Evolutionary conservation across 352 stramenopile species (phyloP), one percentile per base, ranked within the genome.

Genomic region (Pythium biforme): DNA sequence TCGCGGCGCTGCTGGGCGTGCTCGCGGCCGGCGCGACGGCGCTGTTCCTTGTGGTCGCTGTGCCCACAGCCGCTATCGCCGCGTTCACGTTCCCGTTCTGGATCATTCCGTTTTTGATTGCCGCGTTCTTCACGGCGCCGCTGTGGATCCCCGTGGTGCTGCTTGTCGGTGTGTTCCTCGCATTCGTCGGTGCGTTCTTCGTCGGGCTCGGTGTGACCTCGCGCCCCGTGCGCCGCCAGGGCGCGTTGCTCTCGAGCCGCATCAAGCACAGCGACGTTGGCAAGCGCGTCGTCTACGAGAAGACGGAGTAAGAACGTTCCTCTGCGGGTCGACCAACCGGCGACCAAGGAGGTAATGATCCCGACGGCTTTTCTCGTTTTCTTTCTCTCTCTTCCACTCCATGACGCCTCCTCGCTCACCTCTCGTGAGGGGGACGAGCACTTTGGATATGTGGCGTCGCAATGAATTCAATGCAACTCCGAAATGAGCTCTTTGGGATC

Each of bases 221-320:
- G 26, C 81, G 69, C 34, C 79, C 81, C 5, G 82, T 94, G 62
- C 85, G 85, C 72, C 85, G 85, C 62, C 88, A 91, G 74, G 81
- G 85, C 40, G 77, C 82, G 1, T 54, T 88, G 37, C 75, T 92
- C 57, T 83, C 77, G 45, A 79, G 70, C 61, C 85, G 85, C 56
- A 87, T 94, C 73, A 94, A 94, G 73, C 81, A 92, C 70, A 89
- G 73, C 62, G 74, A 91, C 48, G 75, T 92, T 14, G 83, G 82
- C 57, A 86, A 94, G 69, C 85, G 85, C 59, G 81, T 94, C 41
- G 79, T 92, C 40, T 94, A 94, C 64, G 82, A 92, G 69, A 94
- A 94, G 74, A 70, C 73, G 15, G 54, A 74, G 39, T 93, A 73
- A 76, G 46, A n/a, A n/a, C n/a, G n/a, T n/a, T 20, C 27, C 3